These are phyloP conservation scores for Diversispora eburnea DNA, from an alignment of 192 early-diverging fungal genomes.

Conservation along the genomic window DNA sequence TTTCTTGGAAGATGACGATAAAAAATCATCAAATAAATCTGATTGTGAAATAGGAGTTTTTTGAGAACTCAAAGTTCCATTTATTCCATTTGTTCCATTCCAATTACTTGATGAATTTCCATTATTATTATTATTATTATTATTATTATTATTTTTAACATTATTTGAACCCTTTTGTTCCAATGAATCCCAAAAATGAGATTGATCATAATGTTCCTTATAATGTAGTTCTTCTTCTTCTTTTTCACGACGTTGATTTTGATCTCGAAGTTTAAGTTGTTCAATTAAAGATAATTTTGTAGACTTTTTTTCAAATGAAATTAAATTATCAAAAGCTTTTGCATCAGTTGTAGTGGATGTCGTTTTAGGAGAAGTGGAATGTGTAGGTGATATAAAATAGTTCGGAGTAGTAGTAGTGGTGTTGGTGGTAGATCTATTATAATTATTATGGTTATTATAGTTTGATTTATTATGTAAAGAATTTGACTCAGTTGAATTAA, in stretches of 20 bases:
- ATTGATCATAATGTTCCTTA: constrained; percentile 8
- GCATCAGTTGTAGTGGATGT: neutral
- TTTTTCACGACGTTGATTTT: constrained; percentile 14
- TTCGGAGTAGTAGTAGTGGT: neutral
- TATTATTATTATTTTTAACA: neutral
- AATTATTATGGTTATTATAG: no score
- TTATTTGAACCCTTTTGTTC: neutral
- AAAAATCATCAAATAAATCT: neutral
- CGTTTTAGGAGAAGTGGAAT: neutral
- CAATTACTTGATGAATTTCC: no score
- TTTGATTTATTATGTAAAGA: no score
- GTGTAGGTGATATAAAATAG: neutral
- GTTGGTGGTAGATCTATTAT: no score
- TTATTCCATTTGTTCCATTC: no score
- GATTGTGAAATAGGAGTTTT: neutral
- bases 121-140: neutral
- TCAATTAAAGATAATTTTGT: neutral
- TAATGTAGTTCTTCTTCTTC: neutral
- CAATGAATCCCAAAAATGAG: constrained; percentile 18
- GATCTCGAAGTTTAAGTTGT: constrained; percentile 10
- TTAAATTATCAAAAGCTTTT: neutral
- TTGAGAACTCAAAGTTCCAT: no score
- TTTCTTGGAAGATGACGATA: neutral
- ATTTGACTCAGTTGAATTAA: no score
- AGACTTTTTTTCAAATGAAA: constrained; percentile 12